Percentiles rank a stretch among this genome's conserved stretches.
Conservation (phyloP, 345 rosid genomes). For the Eucalyptus cladocalyx region DNA sequence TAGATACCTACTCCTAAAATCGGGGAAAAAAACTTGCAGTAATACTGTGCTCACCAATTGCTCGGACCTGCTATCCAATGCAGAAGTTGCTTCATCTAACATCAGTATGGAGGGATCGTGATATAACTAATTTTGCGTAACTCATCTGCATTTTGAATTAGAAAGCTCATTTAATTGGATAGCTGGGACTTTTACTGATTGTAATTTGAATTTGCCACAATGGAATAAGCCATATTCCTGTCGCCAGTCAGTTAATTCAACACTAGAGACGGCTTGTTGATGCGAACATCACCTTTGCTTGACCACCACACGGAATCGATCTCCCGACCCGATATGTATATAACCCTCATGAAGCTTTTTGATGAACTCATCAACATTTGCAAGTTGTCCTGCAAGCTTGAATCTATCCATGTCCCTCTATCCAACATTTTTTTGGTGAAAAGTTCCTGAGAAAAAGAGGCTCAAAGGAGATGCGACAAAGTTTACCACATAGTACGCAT, state of each 20-base stretch:
- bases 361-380: constrained; percentile 86
- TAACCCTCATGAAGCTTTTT: constrained; percentile 68
- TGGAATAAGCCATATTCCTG: neutral
- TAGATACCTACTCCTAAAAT: neutral
- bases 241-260: neutral
- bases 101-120: constrained; percentile 69
- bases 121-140: constrained; percentile 82
- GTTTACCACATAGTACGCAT: constrained; percentile 42
- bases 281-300: constrained; percentile 52
- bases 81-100: constrained; percentile 96
- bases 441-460: constrained; percentile 79
- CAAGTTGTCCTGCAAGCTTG: constrained; percentile 53
- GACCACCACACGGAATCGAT: constrained; percentile 81
- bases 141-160: constrained; percentile 37
- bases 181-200: neutral
- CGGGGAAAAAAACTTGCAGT: neutral
- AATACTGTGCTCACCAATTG: constrained; percentile 16
- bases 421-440: constrained; percentile 88
- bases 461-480: constrained; percentile 7
- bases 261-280: neutral
- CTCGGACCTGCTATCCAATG: constrained; percentile 82
- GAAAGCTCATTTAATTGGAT: neutral
- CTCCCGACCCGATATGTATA: constrained; percentile 59
- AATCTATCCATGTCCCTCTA: constrained; percentile 82
- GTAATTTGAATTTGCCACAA: neutral